A percentile compares a stretch with the other conserved stretches of the same genome.
These are phyloP conservation scores for Cucurbitaria berberidis DNA, from an alignment of 2,329 filamentous ascomycete species.

Conservation along the genomic window DNA sequence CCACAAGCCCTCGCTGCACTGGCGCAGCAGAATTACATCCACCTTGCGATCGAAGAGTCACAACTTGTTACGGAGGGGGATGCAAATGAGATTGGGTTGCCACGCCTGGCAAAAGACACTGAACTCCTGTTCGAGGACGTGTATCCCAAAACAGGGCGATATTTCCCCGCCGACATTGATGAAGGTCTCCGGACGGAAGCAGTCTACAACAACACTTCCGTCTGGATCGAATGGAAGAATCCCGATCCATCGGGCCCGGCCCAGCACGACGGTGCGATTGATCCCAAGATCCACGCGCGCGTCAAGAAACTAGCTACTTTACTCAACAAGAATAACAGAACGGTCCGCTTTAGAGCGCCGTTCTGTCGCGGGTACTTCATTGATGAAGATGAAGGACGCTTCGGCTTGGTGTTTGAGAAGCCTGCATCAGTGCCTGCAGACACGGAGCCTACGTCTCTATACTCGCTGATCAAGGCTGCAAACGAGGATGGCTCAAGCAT, in stretches of 20 bases:
- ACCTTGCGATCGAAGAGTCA: constrained; percentile 41
- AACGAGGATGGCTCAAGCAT: constrained; percentile 4
- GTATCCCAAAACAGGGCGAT: constrained; percentile 17
- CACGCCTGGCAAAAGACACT: constrained; percentile 18
- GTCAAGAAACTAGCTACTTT: constrained; percentile 41
- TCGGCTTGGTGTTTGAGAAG: constrained; percentile 63
- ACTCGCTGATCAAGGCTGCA: constrained; percentile 51
- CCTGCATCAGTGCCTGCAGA: constrained; percentile 50
- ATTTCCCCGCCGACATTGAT: constrained; percentile 23
- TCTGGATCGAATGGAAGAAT: constrained; percentile 50
- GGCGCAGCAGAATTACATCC: constrained; percentile 47
- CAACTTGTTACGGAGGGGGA: constrained; percentile 34
- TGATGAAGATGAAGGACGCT: constrained; percentile 48
- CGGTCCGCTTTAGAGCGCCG: constrained; percentile 42
- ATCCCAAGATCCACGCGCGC: constrained; percentile 39
- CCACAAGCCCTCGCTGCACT: constrained; percentile 35
- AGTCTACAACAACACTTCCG: constrained; percentile 26
- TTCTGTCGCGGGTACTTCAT: constrained; percentile 47
- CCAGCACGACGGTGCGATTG: constrained; percentile 21
- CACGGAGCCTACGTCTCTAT: constrained; percentile 56
- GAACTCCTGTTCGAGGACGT: constrained; percentile 21
- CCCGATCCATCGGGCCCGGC: constrained; percentile 30
- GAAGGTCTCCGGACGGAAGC: constrained; percentile 40
- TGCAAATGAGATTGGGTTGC: constrained; percentile 30
- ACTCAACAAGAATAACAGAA: constrained; percentile 39